These are phyloP conservation scores for Erythrophleum fordii DNA, from an alignment of 306 rosid genomes.

Conservation along the genomic window DNA sequence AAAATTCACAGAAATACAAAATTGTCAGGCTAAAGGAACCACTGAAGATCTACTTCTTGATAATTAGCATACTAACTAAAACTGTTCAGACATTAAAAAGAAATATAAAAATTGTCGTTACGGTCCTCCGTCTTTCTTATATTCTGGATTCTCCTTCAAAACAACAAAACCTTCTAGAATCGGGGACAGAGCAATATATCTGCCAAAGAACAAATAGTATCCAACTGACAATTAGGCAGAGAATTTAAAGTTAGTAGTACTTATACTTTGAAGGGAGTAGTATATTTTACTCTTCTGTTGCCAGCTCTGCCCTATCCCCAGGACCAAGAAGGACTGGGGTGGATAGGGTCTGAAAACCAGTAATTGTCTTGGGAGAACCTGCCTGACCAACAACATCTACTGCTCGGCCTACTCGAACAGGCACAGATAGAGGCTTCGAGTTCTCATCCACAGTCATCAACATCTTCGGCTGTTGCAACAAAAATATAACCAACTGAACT, in stretches of 20 bases:
- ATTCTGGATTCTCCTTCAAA: slow-evolving; percentile 85
- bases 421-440: slow-evolving; percentile 74
- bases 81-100: too few relatives aligned
- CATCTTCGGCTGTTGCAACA: slow-evolving; percentile 83
- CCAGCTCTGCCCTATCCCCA: slow-evolving; percentile 93
- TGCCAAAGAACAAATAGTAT: slow-evolving; percentile 42
- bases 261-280: background rate
- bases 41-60: too few relatives aligned
- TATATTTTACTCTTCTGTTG: slow-evolving; percentile 79
- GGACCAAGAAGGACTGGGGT: slow-evolving; percentile 95
- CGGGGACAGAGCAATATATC: slow-evolving; percentile 85
- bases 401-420: slow-evolving; percentile 93
- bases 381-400: slow-evolving; percentile 97
- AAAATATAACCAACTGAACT: slow-evolving; percentile 8
- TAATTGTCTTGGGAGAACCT: slow-evolving; percentile 90
- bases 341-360: slow-evolving; percentile 91
- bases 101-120: background rate
- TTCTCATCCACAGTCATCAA: slow-evolving; percentile 84
- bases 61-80: too few relatives aligned
- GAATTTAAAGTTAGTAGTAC: background rate
- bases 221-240: background rate
- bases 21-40: background rate
- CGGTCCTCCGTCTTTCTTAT: slow-evolving; percentile 60
- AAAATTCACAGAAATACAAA: background rate
- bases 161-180: slow-evolving; percentile 92